Conservation (phyloP, 164 flowering plant species). For the Taxillus chinensis region DNA sequence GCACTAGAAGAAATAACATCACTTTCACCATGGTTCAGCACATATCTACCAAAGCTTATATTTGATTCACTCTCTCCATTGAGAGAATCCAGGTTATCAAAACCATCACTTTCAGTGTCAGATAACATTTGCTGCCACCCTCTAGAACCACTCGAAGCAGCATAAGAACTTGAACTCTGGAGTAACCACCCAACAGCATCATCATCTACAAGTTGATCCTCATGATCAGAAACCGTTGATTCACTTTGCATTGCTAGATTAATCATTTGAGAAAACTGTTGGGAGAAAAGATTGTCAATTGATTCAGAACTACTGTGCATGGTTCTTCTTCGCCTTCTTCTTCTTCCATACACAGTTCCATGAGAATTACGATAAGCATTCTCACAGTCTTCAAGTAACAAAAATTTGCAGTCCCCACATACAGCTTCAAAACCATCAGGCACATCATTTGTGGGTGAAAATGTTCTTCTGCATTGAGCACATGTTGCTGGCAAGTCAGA, state of each 20-base stretch:
- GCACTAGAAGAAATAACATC: conserved; percentile 58
- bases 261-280: conserved; percentile 48
- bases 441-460: conserved; percentile 29
- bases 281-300: conserved; percentile 50
- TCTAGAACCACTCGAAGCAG: conserved; percentile 63
- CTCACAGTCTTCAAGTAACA: conserved; percentile 47
- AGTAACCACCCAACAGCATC: conserved; percentile 22
- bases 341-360: conserved; percentile 23
- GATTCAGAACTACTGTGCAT: conserved; percentile 61
- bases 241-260: conserved; percentile 44
- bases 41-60: conserved; percentile 43
- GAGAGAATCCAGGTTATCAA: conserved; percentile 45
- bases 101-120: conserved; percentile 69
- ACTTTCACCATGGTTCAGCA: conserved; percentile 42
- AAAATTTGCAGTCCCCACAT: conserved; percentile 68
- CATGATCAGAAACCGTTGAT: conserved; percentile 22
- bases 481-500: conserved; percentile 32
- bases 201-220: conserved; percentile 24
- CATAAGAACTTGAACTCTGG: conserved; percentile 37
- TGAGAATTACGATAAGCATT: conserved; percentile 22
- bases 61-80: conserved; percentile 74
- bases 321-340: conserved; percentile 35
- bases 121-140: conserved; percentile 60
- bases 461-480: conserved; percentile 37
- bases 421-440: conserved; percentile 20